Evolutionary conservation across 73 alveolate genomes (phyloP).

Genomic region (Halteria grandinella): DNA sequence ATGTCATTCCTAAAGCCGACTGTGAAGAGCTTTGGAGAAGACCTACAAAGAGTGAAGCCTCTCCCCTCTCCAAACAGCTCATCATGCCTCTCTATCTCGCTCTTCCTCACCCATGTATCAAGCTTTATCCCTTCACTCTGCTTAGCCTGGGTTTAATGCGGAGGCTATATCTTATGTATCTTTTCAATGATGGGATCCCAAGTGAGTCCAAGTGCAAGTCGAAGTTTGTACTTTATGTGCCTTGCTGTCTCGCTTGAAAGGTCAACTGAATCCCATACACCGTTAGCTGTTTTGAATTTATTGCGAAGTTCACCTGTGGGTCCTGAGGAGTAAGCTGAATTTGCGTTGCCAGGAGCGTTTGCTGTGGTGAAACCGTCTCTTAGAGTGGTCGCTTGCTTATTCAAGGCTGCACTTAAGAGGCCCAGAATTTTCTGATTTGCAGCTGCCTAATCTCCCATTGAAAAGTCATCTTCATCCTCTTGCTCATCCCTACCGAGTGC

Average conservation of each 20-base stretch:
- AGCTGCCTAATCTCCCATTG: no score
- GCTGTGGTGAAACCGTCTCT: no score
- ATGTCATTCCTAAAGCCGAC: slow-evolving; percentile 27
- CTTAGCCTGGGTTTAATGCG: background rate
- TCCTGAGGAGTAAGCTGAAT: no score
- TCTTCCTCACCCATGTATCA: slow-evolving; percentile 22
- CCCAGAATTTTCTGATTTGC: no score
- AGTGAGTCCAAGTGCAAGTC: slow-evolving; percentile 2
- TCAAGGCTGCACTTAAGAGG: no score
- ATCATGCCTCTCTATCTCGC: background rate
- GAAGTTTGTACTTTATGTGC: slow-evolving; percentile 1
- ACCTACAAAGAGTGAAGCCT: slow-evolving; percentile 1
- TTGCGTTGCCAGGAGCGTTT: no score
- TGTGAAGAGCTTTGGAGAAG: slow-evolving; percentile 2
- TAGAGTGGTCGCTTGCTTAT: no score
- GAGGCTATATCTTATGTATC: slow-evolving; percentile 4
- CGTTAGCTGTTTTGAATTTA: slow-evolving; percentile 17
- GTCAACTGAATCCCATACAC: slow-evolving; percentile 14
- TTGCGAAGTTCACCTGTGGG: slow-evolving; percentile 15
- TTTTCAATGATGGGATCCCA: slow-evolving; percentile 8
- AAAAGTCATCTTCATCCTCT: no score
- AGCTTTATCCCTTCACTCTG: background rate
- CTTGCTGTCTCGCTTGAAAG: slow-evolving; percentile 6
- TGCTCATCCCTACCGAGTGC: no score
- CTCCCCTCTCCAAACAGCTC: slow-evolving; percentile 1